Base-by-base conservation (phyloP, 2,329 filamentous ascomycete species). In the Didymella exigua region DNA sequence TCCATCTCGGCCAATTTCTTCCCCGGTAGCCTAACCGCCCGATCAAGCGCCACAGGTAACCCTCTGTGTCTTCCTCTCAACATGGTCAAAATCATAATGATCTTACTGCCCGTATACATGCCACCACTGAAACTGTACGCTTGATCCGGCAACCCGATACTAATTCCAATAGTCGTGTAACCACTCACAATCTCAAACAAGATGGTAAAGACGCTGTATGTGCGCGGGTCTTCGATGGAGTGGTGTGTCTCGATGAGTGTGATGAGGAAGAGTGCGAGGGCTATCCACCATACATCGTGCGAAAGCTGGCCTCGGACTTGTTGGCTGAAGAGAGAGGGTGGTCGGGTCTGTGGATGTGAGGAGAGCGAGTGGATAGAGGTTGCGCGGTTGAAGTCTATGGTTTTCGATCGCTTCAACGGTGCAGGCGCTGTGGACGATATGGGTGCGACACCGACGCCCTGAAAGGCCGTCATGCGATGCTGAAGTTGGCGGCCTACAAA, bases 281-380 rank as follows among this genome's bases (percentile, higher is more conserved):
- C 59, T 19, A 66, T 63, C 59, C 60, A 66, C 63, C 63, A 66
- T 26, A 66, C 61, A 41, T 66, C 63, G 54, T 64, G 60, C 6
- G 57, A 61, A 23, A 66, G 60, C 40, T 66, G 63, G 49, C 63
- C 61, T 7, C 63, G 61, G 14, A 66, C 52, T 49, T 66, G 63
- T 29, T 66, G 63, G 8, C 54, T 64, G 26, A 64, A 48, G 40
- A 66, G 63, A 34, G 56, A 61, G 18, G 63, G 63, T 4, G 63
- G 61, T 10, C 37, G 44, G 16, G 59, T 61, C 6, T 41, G 48
- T 18, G 59, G 48, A 26, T 66, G 59, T 18, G 51, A 45, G 18
- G 53, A 41, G 10, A 65, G 56, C 2, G 61, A 63, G 46, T 65
- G 62, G 21, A 62, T 44, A 4, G 62, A 65, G n/a, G 53, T 51